These are phyloP conservation scores for Tetrahymena thermophila DNA, from an alignment of 73 alveolate species.

Conservation along the genomic window DNA sequence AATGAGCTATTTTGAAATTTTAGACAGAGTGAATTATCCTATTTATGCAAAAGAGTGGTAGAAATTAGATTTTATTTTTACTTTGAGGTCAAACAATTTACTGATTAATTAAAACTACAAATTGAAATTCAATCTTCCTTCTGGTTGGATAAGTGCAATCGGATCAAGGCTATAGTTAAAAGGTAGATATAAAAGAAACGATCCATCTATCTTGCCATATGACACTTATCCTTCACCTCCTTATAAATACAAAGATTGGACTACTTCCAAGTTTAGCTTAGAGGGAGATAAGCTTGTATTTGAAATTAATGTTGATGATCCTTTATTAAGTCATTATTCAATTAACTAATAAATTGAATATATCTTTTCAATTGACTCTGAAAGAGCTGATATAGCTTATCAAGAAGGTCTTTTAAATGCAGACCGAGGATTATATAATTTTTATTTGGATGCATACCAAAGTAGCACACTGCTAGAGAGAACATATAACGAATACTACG, in stretches of 20 bases:
- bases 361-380: background rate
- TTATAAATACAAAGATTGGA: background rate
- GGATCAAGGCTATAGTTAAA: background rate
- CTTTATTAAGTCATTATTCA: background rate
- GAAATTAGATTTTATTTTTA: background rate
- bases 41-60: background rate
- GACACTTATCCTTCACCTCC: background rate
- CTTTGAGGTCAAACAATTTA: background rate
- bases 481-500: background rate
- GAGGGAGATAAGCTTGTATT: background rate
- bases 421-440: background rate
- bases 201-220: background rate
- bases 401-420: background rate
- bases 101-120: background rate
- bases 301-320: background rate
- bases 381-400: background rate
- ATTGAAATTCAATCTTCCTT: background rate
- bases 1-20: background rate
- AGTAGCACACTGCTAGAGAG: background rate
- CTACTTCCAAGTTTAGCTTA: background rate
- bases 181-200: slow-evolving; percentile 1
- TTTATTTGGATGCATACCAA: background rate
- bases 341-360: background rate
- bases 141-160: background rate
- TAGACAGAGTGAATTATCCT: background rate